These are phyloP conservation scores for Platismatia glauca DNA, from an alignment of 495 filamentous ascomycete species.

Conservation along the genomic window DNA sequence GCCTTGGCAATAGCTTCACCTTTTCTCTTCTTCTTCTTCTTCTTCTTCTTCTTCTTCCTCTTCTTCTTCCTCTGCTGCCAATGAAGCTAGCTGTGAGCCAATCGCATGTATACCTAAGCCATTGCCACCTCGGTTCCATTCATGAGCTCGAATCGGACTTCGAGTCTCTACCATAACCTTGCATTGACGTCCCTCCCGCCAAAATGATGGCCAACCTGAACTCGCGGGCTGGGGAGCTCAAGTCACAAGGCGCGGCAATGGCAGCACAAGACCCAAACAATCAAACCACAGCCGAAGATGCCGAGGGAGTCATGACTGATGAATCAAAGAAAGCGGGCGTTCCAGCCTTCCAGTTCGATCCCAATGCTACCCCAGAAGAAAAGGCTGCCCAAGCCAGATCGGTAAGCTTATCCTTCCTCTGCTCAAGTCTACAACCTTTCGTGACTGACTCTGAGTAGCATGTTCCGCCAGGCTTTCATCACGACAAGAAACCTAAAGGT, in stretches of 20 bases:
- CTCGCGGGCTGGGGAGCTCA: constrained; percentile 50
- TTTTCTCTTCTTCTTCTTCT: too few species aligned
- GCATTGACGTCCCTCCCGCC: neutral
- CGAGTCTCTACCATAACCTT: neutral
- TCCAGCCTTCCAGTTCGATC: constrained; percentile 76
- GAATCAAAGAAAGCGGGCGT: constrained; percentile 70
- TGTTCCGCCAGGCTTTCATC: constrained; percentile 54
- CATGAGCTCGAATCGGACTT: constrained; percentile 5
- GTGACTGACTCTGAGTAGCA: constrained; percentile 34
- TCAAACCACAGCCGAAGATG: constrained; percentile 56
- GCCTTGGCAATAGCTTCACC: too few species aligned
- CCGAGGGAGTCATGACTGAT: constrained; percentile 59
- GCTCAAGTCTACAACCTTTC: neutral
- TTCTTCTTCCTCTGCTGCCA: neutral
- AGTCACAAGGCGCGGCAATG: constrained; percentile 68
- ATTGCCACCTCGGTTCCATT: neutral
- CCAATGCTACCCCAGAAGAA: constrained; percentile 71
- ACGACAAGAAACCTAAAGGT: constrained; percentile 53
- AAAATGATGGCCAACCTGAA: constrained; percentile 25
- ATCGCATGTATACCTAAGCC: neutral
- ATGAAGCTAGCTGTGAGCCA: neutral
- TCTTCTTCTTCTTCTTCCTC: too few species aligned
- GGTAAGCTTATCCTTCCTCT: constrained; percentile 47
- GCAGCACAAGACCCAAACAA: constrained; percentile 55
- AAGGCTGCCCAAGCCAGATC: constrained; percentile 71